These are phyloP conservation scores for Orbilia blumenaviensis DNA, from an alignment of 2,329 filamentous ascomycete species.

Conservation along the genomic window DNA sequence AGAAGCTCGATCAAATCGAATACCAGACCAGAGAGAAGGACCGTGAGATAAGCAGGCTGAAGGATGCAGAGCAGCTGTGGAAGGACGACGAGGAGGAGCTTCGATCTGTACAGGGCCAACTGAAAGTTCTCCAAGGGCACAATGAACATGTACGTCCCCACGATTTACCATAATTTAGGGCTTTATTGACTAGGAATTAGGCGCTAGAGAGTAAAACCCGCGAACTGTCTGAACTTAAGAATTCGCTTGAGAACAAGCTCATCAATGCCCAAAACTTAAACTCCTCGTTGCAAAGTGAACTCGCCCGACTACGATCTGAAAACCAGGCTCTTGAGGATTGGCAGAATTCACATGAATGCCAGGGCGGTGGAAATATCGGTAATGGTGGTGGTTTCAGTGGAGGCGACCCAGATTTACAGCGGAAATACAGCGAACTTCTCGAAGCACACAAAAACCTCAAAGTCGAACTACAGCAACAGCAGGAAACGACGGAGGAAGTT, in stretches of 20 bases:
- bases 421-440: conserved; percentile 69
- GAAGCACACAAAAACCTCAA: conserved; percentile 74
- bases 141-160: conserved; percentile 36
- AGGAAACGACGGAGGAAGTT: conserved; percentile 81
- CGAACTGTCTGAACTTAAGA: conserved; percentile 74
- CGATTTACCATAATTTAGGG: background rate
- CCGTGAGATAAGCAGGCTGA: conserved; percentile 70
- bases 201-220: conserved; percentile 44
- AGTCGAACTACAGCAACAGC: conserved; percentile 74
- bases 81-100: conserved; percentile 62
- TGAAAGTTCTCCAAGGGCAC: conserved; percentile 25
- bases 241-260: conserved; percentile 76
- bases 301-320: conserved; percentile 76
- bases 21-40: conserved; percentile 75
- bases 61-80: conserved; percentile 67
- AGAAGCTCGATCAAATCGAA: conserved; percentile 78
- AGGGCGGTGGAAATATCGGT: background rate
- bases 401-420: conserved; percentile 68
- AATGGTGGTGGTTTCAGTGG: background rate
- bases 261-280: conserved; percentile 79
- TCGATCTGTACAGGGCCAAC: conserved; percentile 53
- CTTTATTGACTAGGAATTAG: conserved; percentile 8
- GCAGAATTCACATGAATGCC: conserved; percentile 59
- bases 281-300: conserved; percentile 78
- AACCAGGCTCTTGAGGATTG: conserved; percentile 69